Evolutionary conservation across 2,329 filamentous ascomycete genomes (phyloP).

Genomic region (Monilinia aucupariae): DNA sequence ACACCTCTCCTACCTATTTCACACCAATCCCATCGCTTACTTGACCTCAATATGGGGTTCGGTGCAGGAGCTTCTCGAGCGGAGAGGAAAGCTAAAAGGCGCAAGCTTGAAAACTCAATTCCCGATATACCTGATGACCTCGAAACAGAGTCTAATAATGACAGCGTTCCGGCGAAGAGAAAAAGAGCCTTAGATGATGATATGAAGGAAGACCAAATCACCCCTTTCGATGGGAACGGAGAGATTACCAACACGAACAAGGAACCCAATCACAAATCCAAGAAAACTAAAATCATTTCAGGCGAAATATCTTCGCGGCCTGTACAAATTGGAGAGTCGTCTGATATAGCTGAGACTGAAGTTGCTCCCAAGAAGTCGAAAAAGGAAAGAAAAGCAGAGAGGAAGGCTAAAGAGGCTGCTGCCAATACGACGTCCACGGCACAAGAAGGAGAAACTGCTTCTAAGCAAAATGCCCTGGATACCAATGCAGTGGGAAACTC

Average conservation of each 20-base stretch:
- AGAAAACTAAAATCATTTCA: slow-evolving; percentile 1
- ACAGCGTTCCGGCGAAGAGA: slow-evolving; percentile 25
- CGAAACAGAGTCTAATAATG: slow-evolving; percentile 21
- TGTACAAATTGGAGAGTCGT: slow-evolving; percentile 5
- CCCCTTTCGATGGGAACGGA: slow-evolving; percentile 5
- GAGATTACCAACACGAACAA: slow-evolving; percentile 11
- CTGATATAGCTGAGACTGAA: slow-evolving; percentile 23
- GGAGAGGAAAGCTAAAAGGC: slow-evolving; percentile 36
- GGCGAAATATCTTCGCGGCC: background rate
- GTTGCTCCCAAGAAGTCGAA: slow-evolving; percentile 35
- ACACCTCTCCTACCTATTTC: background rate
- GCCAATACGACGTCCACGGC: slow-evolving; percentile 14
- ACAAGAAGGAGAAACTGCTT: slow-evolving; percentile 4
- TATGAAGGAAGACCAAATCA: background rate
- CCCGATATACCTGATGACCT: slow-evolving; percentile 33
- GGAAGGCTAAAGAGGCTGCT: slow-evolving; percentile 34
- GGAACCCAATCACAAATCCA: slow-evolving; percentile 1
- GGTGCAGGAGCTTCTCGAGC: slow-evolving; percentile 30
- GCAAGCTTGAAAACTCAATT: slow-evolving; percentile 34
- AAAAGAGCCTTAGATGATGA: slow-evolving; percentile 21
- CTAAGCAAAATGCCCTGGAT: background rate
- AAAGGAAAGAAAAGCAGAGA: slow-evolving; percentile 37
- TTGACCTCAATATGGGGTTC: slow-evolving; percentile 24
- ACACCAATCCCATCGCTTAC: slow-evolving; percentile 22
- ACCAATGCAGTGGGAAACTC: background rate